A percentile compares a stretch with the other conserved stretches of the same genome.
Evolutionary conservation across 23 red algal species (phyloP).

Genomic region (Gracilariopsis chorda): DNA sequence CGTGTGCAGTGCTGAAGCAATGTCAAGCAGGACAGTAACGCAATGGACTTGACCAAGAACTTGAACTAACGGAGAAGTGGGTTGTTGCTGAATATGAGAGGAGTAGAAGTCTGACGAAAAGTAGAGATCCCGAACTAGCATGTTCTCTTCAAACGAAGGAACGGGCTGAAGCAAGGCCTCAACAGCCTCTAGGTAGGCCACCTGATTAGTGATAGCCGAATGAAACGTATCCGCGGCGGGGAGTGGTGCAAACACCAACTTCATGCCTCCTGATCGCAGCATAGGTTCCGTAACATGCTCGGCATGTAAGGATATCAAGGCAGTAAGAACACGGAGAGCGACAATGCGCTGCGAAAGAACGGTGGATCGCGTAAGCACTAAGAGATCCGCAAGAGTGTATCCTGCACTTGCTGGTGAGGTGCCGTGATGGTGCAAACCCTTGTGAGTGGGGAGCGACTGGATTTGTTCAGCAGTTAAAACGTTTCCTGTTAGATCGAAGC

Average conservation of each 20-base stretch:
- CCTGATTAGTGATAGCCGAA: constrained; percentile 23
- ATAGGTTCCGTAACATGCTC: constrained; percentile 2
- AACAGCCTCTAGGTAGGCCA: constrained; percentile 45
- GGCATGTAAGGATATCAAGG: constrained; percentile 2
- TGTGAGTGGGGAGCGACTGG: constrained; percentile 5
- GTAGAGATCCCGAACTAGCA: constrained; percentile 10
- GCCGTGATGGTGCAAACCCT: constrained; percentile 75
- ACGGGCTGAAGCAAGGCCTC: background rate
- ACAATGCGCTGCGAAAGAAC: constrained; percentile 48
- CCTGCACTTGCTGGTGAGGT: constrained; percentile 41
- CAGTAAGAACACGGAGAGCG: constrained; percentile 41
- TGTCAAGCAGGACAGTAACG: background rate
- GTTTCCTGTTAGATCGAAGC: constrained; percentile 60
- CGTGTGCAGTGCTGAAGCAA: background rate
- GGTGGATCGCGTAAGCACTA: constrained; percentile 49
- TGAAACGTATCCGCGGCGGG: constrained; percentile 21
- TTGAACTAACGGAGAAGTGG: background rate
- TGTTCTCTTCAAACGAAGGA: background rate
- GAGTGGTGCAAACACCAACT: constrained; percentile 27
- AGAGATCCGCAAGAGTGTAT: constrained; percentile 63
- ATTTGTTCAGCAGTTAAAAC: constrained; percentile 20
- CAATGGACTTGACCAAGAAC: background rate
- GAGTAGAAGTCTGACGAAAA: constrained; percentile 53
- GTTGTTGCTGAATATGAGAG: background rate
- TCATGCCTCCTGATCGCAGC: constrained; percentile 27